Base-by-base conservation (phyloP, 2,329 filamentous ascomycete genomes). In the Hypoxylon sp. region DNA sequence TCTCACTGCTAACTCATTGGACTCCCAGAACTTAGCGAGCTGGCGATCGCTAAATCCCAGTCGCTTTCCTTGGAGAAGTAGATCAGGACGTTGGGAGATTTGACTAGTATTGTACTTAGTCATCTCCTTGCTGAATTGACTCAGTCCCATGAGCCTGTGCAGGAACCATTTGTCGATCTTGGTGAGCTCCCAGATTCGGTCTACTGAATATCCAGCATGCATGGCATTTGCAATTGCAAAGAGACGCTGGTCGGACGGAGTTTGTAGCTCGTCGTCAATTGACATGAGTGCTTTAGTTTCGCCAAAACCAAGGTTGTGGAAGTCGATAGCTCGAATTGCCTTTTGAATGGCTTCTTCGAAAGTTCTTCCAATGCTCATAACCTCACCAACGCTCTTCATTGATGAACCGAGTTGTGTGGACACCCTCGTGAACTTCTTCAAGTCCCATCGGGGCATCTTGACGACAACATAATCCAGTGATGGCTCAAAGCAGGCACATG, bases 111-210 rank as follows among this genome's bases (percentile, higher is more conserved):
- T 87, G 81, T 90, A 93, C 52, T 84, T 85, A 65, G 87, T 85
- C 89, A 98, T 93, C 24, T 87, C 80, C 82, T 94, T 95, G 78
- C 91, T 90, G 75, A 98, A 98, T 83, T 97, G 89, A 81, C 91
- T 97, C 9, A 99, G 85, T 29, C 92, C 91, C 88, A 97, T 97
- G 64, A 99, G 90, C 80, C 94, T 94, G 81, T 89, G 90, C 72
- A 99, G 83, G 86, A 98, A 99, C 96, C 96, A 99, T 82, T 97
- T 97, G 84, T 98, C 96, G 75, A 99, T 99, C 83, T 95, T 94
- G 77, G 96, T 99, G 84, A 98, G 87, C 80, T 98, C 93, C 94
- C 94, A 98, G 79, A 99, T 97, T 83, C 97, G 96, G 78, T 98
- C 93, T 37, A 98, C 94, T 3, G 90, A 91, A 83, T 98, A 99